Evolutionary conservation across 2,329 filamentous ascomycete species (phyloP).

Genomic region (Coniochaeta prunicola): DNA sequence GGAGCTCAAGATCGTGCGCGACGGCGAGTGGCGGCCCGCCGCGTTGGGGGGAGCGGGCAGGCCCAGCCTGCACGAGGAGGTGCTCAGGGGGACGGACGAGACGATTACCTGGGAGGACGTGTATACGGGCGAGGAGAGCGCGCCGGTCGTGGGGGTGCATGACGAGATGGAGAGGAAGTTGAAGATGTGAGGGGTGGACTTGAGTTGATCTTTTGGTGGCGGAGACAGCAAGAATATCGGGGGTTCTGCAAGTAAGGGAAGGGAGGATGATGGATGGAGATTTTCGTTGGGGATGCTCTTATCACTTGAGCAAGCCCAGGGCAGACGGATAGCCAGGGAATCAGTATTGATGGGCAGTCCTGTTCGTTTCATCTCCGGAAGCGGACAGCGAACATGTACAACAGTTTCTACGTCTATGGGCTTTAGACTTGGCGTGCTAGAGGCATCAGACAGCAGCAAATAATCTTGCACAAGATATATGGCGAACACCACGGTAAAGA

Average conservation of each 20-base stretch:
- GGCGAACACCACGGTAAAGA: neutral
- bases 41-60: slow-evolving; percentile 52
- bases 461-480: neutral
- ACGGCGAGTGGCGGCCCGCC: slow-evolving; percentile 72
- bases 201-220: too few relatives aligned
- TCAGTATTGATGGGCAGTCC: neutral
- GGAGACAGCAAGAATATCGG: too few relatives aligned
- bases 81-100: slow-evolving; percentile 71
- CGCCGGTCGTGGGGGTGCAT: slow-evolving; percentile 65
- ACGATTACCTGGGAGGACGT: slow-evolving; percentile 91
- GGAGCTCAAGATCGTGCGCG: slow-evolving; percentile 84
- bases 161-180: slow-evolving; percentile 92
- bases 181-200: slow-evolving; percentile 56
- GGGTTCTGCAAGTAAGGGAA: neutral
- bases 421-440: neutral
- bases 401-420: neutral
- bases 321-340: neutral
- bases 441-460: neutral
- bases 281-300: too few relatives aligned
- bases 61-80: slow-evolving; percentile 78
- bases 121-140: slow-evolving; percentile 70
- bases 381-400: neutral
- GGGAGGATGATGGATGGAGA: neutral
- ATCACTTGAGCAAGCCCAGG: neutral
- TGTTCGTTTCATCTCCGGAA: neutral